Evolutionary conservation across 2,329 filamentous ascomycete species (phyloP).

Genomic region (Neoarthrinium moseri): DNA sequence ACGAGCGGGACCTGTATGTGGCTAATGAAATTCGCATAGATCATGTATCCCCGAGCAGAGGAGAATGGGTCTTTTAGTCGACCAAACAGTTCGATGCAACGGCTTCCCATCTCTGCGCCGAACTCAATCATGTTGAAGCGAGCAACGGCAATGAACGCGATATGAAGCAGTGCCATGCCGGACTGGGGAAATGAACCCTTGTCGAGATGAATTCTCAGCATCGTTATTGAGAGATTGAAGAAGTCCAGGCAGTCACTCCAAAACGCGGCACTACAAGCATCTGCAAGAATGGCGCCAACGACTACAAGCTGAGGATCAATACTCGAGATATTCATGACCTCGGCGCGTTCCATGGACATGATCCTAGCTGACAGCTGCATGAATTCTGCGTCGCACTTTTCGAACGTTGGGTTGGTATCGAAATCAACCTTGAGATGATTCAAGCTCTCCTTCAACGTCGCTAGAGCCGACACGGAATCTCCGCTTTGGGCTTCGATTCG

Average conservation of each 20-base stretch:
- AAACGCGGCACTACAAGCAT: constrained; percentile 69
- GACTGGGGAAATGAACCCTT: constrained; percentile 68
- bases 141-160: constrained; percentile 65
- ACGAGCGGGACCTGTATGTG: constrained; percentile 66
- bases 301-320: constrained; percentile 57
- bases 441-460: constrained; percentile 69
- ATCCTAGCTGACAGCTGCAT: constrained; percentile 60
- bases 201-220: constrained; percentile 65
- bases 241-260: constrained; percentile 73
- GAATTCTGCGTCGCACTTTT: constrained; percentile 77
- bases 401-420: constrained; percentile 65
- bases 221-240: constrained; percentile 66
- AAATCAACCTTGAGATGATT: constrained; percentile 66
- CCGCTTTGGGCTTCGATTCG: constrained; percentile 75
- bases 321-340: constrained; percentile 40
- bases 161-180: constrained; percentile 64
- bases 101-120: constrained; percentile 62
- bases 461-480: constrained; percentile 67
- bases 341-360: constrained; percentile 51
- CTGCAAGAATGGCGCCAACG: constrained; percentile 67
- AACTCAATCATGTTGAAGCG: constrained; percentile 71
- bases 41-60: constrained; percentile 65
- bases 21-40: constrained; percentile 68
- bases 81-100: constrained; percentile 64
- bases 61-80: constrained; percentile 63